These are phyloP conservation scores for Canavalia ensiformis DNA, from an alignment of 306 rosid genomes.

Conservation along the genomic window DNA sequence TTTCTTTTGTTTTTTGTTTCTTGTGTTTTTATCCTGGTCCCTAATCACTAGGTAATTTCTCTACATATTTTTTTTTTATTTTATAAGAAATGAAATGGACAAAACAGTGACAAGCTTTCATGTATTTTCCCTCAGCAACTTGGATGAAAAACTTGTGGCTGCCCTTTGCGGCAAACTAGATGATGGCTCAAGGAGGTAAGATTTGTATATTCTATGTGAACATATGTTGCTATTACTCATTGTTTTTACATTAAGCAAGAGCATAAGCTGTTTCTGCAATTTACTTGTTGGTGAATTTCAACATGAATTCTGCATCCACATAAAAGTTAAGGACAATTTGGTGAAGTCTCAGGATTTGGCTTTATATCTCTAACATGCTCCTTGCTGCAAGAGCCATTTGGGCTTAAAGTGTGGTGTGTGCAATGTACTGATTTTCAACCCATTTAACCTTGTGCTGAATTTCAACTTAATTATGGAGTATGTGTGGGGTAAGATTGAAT, in stretches of 20 bases:
- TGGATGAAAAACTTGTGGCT: slow-evolving; percentile 95
- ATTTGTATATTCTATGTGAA: slow-evolving; percentile 9
- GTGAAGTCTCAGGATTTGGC: background rate
- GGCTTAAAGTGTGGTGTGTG: no score
- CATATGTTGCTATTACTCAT: slow-evolving; percentile 19
- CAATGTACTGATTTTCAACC: background rate
- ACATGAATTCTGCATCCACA: background rate
- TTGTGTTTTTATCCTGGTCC: slow-evolving; percentile 1
- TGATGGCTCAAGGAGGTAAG: slow-evolving; percentile 70
- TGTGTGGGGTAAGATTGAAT: background rate
- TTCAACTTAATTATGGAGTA: background rate
- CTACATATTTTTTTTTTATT: background rate
- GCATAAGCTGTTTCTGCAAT: slow-evolving; percentile 4
- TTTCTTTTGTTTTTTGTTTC: background rate
- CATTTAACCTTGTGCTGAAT: background rate
- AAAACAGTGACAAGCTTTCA: slow-evolving; percentile 31
- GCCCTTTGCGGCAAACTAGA: slow-evolving; percentile 75
- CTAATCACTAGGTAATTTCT: slow-evolving; percentile 18
- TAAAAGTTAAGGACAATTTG: background rate
- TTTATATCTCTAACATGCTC: background rate
- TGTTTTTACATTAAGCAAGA: slow-evolving; percentile 23
- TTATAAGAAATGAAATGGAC: slow-evolving; percentile 21
- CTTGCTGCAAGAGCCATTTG: no score
- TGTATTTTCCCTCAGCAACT: slow-evolving; percentile 67
- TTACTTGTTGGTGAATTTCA: slow-evolving; percentile 15